Evolutionary conservation across 2,329 filamentous ascomycete genomes (phyloP), one percentile per base, ranked within the genome.

Genomic region (Ophiostoma quercus): DNA sequence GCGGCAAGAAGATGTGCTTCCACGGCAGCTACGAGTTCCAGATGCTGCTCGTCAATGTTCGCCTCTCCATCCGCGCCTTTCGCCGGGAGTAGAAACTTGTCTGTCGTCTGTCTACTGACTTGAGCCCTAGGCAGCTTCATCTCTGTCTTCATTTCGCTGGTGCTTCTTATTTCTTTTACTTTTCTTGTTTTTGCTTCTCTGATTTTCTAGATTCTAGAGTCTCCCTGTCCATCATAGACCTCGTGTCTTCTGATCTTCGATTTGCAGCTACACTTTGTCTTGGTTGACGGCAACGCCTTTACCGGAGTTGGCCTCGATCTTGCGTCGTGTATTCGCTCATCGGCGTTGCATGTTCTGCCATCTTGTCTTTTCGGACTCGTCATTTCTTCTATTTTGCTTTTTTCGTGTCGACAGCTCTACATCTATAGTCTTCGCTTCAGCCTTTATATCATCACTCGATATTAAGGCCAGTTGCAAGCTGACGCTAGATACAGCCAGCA

Each of bases 1-100:
- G 57, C 7, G 57, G 57, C 57, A 62, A 62, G 25, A 62, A 62
- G 9, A n/a, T 19, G 25, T 62, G 57, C 57, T 62, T 62, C 22
- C 22, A 62, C 12, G 11, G 57, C 25, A 62, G 25, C 57, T 16
- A 32, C 22, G 57, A 62, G 11, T 32, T 16, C 25, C 25, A 29
- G 12, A 22, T 32, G 57, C 57, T 62, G 12, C 25, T 62, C 22
- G 5, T 62, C 25, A 3, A 62, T 4, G 57, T 62, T 8, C 57
- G 25, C 57, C 12, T 32, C 6, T 25, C 57, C 14, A 32, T 62
- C 12, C 22, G 57, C 11, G 22, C 32, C 57, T 62, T 62, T 62
- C 57, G 22, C 11, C 57, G 57, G 57, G 51, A 57, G n/a, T 62
- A 62, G 25, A 62, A 25, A n/a, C 51, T 29, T 12, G 8, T 57